These are phyloP conservation scores for Nicotiana noctiflora DNA, from an alignment of 257 asterid species.

Conservation along the genomic window DNA sequence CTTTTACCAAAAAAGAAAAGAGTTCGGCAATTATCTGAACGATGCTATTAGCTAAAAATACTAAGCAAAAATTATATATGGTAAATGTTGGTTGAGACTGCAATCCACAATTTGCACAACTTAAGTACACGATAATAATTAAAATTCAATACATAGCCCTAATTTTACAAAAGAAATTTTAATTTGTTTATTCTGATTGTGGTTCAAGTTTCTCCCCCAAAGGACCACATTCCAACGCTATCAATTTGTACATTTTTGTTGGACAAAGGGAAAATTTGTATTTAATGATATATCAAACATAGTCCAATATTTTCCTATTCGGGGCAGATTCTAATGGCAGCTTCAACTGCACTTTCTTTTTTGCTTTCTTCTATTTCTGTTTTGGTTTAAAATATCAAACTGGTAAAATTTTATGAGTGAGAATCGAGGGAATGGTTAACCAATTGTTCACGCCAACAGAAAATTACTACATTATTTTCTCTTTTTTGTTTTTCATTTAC, in stretches of 20 bases:
- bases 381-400: neutral
- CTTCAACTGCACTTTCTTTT: neutral
- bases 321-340: neutral
- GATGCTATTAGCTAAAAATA: neutral
- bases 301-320: constrained; percentile 6
- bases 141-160: neutral
- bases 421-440: constrained; percentile 8
- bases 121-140: neutral
- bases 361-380: neutral
- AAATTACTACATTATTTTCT: neutral
- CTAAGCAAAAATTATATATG: neutral
- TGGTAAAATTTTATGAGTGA: neutral
- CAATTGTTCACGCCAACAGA: constrained; percentile 19
- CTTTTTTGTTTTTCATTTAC: neutral
- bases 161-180: neutral
- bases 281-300: neutral
- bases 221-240: neutral
- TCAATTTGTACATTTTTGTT: neutral
- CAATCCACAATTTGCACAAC: neutral
- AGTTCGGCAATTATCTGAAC: too few relatives aligned
- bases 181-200: neutral
- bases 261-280: neutral
- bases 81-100: neutral
- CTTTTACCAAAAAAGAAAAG: too few relatives aligned
- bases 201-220: neutral